Conservation (phyloP, 2,329 filamentous ascomycete species). For the Trichoderma arundinaceum region DNA sequence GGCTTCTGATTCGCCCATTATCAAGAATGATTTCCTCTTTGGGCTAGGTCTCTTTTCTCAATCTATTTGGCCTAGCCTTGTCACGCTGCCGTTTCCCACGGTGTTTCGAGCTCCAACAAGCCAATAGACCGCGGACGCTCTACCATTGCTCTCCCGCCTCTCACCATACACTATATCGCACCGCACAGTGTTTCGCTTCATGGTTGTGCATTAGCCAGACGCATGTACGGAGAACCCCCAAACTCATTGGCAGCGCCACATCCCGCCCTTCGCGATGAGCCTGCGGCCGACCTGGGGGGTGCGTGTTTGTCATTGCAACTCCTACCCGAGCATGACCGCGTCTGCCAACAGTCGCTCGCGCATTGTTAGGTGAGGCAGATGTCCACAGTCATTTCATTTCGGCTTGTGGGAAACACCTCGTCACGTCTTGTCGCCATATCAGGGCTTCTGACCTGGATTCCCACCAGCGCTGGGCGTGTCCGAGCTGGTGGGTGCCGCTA, state of each 20-base stretch:
- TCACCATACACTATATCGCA: background rate
- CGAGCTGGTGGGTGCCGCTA: conserved; percentile 3
- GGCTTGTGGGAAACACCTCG: background rate
- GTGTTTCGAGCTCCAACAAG: background rate
- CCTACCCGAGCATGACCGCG: background rate
- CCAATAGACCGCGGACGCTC: background rate
- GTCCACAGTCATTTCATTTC: conserved; percentile 17
- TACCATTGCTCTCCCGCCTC: background rate
- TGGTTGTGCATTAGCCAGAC: too few relatives aligned
- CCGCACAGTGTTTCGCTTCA: background rate
- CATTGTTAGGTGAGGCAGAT: background rate
- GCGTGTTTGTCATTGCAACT: background rate
- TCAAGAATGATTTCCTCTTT: background rate
- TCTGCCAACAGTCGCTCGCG: background rate
- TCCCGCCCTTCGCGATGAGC: background rate
- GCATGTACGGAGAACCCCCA: background rate
- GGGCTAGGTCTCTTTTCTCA: conserved; percentile 30
- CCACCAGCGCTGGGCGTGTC: background rate
- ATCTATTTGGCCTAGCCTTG: background rate
- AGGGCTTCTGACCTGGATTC: background rate
- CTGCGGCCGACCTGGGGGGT: background rate
- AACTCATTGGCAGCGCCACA: background rate
- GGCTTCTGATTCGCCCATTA: conserved; percentile 7
- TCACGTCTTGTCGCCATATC: conserved; percentile 9
- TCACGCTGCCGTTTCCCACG: background rate